Percentiles rank a stretch among this genome's conserved stretches.
phyloP scores from a whole-genome alignment of 805 yeast genomes.

The Torulaspora maleeae region DNA sequence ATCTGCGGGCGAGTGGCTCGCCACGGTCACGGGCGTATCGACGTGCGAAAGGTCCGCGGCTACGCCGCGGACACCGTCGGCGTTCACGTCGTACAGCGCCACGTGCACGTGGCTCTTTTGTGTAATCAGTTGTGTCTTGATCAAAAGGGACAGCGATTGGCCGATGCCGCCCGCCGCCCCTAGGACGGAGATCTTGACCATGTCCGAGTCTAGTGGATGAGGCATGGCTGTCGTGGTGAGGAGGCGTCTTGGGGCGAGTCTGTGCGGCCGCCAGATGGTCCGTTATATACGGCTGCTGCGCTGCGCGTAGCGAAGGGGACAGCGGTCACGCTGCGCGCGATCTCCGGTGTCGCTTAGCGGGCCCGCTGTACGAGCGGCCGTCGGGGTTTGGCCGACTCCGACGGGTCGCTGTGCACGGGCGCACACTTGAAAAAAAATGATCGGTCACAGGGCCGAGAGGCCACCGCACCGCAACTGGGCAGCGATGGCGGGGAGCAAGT shows the following conservation, averaged over 20 bases:
- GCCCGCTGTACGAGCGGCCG: background rate
- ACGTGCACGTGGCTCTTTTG: conserved; percentile 43
- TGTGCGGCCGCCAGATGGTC: background rate
- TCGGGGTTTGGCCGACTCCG: conserved; percentile 2
- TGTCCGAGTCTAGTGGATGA: conserved; percentile 15
- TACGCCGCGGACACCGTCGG: conserved; percentile 61
- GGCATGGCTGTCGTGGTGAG: conserved; percentile 17
- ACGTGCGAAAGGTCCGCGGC: conserved; percentile 86
- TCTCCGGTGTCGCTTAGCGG: conserved; percentile 3
- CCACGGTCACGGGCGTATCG: conserved; percentile 58
- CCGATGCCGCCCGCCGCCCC: conserved; percentile 97
- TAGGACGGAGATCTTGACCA: conserved; percentile 67
- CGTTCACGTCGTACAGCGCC: conserved; percentile 79
- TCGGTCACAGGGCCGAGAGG: no score
- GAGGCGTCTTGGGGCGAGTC: no score
- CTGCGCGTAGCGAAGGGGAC: background rate
- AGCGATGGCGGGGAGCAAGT: conserved; percentile 10
- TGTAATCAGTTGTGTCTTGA: conserved; percentile 47
- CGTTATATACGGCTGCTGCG: background rate
- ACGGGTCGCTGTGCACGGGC: background rate
- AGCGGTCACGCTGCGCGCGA: background rate
- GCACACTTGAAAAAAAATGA: no score
- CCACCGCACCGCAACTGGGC: background rate
- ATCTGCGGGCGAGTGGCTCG: conserved; percentile 53
- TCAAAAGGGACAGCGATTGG: conserved; percentile 79